Conservation (phyloP, 805 yeast species). For the Candida ipomoeae region DNA sequence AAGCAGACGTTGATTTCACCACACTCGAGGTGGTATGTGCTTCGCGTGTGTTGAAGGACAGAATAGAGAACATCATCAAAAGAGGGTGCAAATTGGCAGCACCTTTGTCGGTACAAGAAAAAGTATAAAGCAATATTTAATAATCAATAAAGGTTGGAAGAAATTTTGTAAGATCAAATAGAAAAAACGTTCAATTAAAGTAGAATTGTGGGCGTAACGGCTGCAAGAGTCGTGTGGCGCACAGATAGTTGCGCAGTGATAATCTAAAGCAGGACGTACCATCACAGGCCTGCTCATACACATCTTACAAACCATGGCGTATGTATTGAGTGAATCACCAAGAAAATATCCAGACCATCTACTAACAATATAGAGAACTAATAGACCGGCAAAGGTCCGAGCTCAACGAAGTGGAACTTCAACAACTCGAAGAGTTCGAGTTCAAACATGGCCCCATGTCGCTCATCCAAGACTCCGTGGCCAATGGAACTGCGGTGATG, state of each 20-base stretch:
- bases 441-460: conserved; percentile 89
- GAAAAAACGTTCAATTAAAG: not conserved
- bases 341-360: conserved; percentile 1
- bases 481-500: conserved; percentile 69
- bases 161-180: not conserved
- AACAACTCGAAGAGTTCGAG: conserved; percentile 83
- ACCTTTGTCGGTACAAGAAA: conserved; percentile 45
- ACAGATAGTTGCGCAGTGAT: conserved; percentile 3
- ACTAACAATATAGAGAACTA: conserved; percentile 51
- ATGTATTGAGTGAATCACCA: conserved; percentile 7
- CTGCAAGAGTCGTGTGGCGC: conserved; percentile 6
- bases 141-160: not conserved
- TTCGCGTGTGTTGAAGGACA: conserved; percentile 70
- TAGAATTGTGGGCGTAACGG: not conserved
- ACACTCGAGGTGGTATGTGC: conserved; percentile 65
- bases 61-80: conserved; percentile 75
- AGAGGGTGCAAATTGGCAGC: conserved; percentile 81
- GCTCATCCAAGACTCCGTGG: conserved; percentile 77
- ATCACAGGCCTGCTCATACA: not conserved
- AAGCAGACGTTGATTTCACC: conserved; percentile 63
- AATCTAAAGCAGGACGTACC: not conserved
- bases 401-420: conserved; percentile 72
- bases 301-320: conserved; percentile 15
- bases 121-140: not conserved
- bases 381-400: conserved; percentile 75